These are phyloP conservation scores for Triticum urartu DNA, from an alignment of 176 grass and related monocot species.

Conservation along the genomic window DNA sequence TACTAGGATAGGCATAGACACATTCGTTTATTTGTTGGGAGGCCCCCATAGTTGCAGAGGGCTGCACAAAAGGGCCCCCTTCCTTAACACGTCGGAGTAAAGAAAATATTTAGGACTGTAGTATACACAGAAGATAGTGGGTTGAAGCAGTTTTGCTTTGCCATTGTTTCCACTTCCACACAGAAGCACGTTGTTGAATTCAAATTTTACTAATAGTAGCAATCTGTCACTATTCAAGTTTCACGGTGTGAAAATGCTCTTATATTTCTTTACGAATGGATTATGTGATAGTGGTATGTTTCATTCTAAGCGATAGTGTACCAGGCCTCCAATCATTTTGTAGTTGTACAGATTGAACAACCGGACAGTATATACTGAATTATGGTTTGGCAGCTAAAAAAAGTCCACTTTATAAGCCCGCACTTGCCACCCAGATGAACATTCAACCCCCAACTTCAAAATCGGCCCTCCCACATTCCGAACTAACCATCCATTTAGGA, in stretches of 20 bases:
- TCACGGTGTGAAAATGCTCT: neutral
- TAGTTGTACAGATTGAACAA: neutral
- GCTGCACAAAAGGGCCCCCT: constrained; percentile 22
- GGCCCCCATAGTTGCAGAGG: constrained; percentile 22
- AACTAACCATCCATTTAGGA: too few relatives aligned
- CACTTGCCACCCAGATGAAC: too few relatives aligned
- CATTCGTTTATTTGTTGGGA: constrained; percentile 69
- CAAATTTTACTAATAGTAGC: too few relatives aligned
- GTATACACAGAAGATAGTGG: constrained; percentile 20
- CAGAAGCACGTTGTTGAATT: neutral
- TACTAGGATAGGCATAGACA: constrained; percentile 39
- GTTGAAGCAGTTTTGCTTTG: constrained; percentile 20
- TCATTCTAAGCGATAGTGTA: neutral
- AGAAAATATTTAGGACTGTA: constrained; percentile 21
- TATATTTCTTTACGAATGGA: too few relatives aligned
- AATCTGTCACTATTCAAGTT: too few relatives aligned
- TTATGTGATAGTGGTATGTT: neutral
- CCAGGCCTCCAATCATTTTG: neutral
- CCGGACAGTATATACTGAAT: neutral
- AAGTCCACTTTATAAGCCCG: too few relatives aligned
- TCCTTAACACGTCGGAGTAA: constrained; percentile 18
- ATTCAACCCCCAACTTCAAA: too few relatives aligned
- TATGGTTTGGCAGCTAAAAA: neutral
- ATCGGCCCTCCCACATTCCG: too few relatives aligned
- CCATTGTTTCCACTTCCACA: neutral